Percentiles rank a stretch among this genome's conserved stretches.
phyloP scores from a whole-genome alignment of 169 alveolate species.

The Eimeria sp. region DNA sequence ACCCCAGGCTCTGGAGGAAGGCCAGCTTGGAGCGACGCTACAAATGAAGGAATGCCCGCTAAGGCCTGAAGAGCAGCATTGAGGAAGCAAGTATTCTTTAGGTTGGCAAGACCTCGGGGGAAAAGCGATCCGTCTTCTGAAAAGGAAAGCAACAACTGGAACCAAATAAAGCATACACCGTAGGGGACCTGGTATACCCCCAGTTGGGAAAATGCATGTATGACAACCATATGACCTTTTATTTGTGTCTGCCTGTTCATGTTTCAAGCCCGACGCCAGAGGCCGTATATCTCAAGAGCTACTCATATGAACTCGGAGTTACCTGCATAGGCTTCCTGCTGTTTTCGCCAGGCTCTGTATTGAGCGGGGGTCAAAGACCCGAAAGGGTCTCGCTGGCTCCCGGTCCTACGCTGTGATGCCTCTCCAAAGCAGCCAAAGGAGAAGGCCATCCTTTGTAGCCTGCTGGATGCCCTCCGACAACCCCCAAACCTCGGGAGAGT shows the following conservation, averaged over 20 bases:
- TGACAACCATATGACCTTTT: background rate
- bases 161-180: background rate
- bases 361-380: background rate
- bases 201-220: background rate
- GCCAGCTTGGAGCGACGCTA: conserved; percentile 58
- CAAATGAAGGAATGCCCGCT: conserved; percentile 73
- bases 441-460: conserved; percentile 59
- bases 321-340: conserved; percentile 34
- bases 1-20: conserved; percentile 47
- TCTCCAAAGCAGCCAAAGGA: conserved; percentile 59
- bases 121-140: conserved; percentile 52
- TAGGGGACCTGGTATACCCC: too few species aligned
- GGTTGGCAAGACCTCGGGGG: conserved; percentile 74
- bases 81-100: conserved; percentile 60
- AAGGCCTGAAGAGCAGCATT: conserved; percentile 72
- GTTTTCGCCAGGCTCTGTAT: conserved; percentile 2
- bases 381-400: background rate
- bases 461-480: conserved; percentile 31
- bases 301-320: background rate
- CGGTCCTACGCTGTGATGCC: conserved; percentile 36
- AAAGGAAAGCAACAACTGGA: background rate
- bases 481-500: background rate
- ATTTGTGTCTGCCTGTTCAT: background rate
- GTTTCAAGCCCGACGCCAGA: background rate
- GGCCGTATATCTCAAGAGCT: background rate